Evolutionary conservation across 2,329 filamentous ascomycete genomes (phyloP).

Genomic region (Dactylellina cionopaga): DNA sequence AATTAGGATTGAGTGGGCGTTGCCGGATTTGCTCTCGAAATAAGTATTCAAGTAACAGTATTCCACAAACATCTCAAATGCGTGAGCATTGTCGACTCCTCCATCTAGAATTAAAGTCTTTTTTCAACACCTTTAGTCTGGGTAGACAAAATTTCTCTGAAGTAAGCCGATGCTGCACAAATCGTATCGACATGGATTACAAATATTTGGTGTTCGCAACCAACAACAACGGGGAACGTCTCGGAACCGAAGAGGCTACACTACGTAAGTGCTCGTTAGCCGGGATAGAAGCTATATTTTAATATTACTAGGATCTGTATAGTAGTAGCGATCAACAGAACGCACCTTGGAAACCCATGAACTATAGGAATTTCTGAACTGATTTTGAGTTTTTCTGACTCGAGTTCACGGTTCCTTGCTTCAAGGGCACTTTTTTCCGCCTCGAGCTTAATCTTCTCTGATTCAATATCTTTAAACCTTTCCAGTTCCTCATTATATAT

Average conservation of each 20-base stretch:
- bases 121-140: neutral
- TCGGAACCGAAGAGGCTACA: neutral
- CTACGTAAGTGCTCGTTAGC: too few species aligned
- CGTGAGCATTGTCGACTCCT: neutral
- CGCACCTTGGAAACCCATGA: too few species aligned
- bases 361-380: neutral
- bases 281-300: too few species aligned
- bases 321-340: too few species aligned
- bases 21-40: neutral
- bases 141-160: neutral
- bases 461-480: too few species aligned
- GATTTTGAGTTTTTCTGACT: neutral
- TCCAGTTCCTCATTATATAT: too few species aligned
- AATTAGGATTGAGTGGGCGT: neutral
- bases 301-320: too few species aligned
- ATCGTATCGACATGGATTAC: neutral
- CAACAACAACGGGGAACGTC: neutral
- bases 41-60: slow-evolving; percentile 31
- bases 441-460: neutral
- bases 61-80: slow-evolving; percentile 27
- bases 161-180: neutral
- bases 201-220: neutral
- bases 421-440: neutral
- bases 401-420: neutral
- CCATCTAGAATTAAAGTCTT: neutral